Base-by-base conservation (phyloP, 2,329 filamentous ascomycete species). In the Hymenoscyphus occultus region DNA sequence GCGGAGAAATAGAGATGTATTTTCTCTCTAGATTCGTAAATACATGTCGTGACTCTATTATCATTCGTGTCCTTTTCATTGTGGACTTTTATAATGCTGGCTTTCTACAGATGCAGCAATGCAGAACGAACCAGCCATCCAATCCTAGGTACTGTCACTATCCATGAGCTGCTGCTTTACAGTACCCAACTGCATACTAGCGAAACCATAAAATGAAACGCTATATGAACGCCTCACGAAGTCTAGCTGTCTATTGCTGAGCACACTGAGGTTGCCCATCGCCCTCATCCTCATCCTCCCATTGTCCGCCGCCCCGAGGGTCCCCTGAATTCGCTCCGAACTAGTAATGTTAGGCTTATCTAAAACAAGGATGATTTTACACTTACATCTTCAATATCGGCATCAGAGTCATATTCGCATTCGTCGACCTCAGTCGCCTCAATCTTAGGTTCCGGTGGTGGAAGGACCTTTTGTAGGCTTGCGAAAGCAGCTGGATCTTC, bases 331-430 rank as follows among this genome's bases (percentile, higher is more conserved):
- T 86, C 61, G 87, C 89, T 59, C 91, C 91, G 82, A 93, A 93
- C 80, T 89, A 68, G 19, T 60, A 6, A 58, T 59, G 68, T 79
- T 72, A 79, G 75, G 65, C 68, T 66, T 5, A 19, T 45, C 58
- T 22, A 10, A 45, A 56, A 59, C 63, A 56, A 56, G 28, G 48
- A 39, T 65, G 28, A 42, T 59, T 45, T 54, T 28, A 4, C 63
- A 79, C 83, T 78, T 77, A 89, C 87, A 74, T 93, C 87, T 61
- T 97, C 92, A 71, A 97, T 85, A 72, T 93, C 89, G 3, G 87
- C 92, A 69, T 93, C 86, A n/a, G 86, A 85, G 68, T 97, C 90
- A 72, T 91, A 96, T 2, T 92, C 86, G 0, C 97, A 92, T 70
- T 98, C 93, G 65, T 98, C 95, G 9, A 93, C 82, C 65, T 91